Base-by-base conservation (phyloP, 1,139 yeast species). In the Debaryomyces sp. region DNA sequence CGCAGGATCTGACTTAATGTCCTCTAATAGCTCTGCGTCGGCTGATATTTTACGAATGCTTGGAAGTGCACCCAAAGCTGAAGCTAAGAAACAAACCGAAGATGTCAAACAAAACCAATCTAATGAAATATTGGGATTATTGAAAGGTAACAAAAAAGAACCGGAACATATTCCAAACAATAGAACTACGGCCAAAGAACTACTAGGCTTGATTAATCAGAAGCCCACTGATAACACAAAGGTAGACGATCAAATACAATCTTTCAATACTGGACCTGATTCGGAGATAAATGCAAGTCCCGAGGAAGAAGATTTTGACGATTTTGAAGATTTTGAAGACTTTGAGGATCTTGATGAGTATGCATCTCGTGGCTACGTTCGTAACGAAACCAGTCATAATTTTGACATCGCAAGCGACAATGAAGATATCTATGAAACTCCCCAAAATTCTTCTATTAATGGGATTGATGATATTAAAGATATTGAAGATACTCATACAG, bases 391-490 rank as follows among this genome's bases (percentile, higher is more conserved):
- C 15, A 43, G 61, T 38, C 56, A 56, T 47, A 57, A 56, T 37
- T 67, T 69, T 51, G 76, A 68, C 43, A 63, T 68, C 33, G 78
- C 71, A 17, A 67, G 73, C 53, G 73, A 68, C 43, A 37, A 41
- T 10, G 43, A 41, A 21, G 17, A n/a, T n/a, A 5, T 15, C 9
- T 18, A 30, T 17, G 43, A 44, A 9, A 6, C 23, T 18, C 10
- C 23, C 0, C 26, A 30, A 9, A 38, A 39, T 10, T 43, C 35
- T 29, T 26, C 12, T 8, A 18, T 38, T 27, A 46, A 24, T n/a
- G n/a, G n/a, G n/a, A n/a, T n/a, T n/a, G n/a, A n/a, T 13, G 44
- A 36, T 45, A 6, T n/a, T 6, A 39, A 30, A 22, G 17, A 21
- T 22, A 5, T 7, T 38, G 23, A 30, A 23, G 23, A 39, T 4